Evolutionary conservation across 768 basidiomycete species (phyloP).

Genomic region (Phlegmacium glaucopus): DNA sequence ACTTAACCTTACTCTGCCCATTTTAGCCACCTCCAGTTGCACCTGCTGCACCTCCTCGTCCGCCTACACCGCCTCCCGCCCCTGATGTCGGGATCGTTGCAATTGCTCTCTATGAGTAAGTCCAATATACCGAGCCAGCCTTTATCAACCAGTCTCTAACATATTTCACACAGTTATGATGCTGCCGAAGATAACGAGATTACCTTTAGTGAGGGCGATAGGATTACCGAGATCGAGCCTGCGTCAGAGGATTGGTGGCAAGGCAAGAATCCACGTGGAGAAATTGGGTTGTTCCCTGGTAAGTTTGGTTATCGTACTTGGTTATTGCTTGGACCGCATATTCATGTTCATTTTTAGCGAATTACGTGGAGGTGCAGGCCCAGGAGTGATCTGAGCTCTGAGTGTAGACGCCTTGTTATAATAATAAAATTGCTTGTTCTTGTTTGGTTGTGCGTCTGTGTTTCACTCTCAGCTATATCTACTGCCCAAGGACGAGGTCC

Average conservation of each 20-base stretch:
- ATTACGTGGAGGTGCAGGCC: conserved; percentile 36
- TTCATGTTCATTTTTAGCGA: conserved; percentile 22
- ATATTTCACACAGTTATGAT: conserved; percentile 58
- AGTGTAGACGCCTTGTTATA: conserved; percentile 1
- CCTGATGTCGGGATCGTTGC: conserved; percentile 59
- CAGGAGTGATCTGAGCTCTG: conserved; percentile 10
- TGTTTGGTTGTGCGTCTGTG: neutral
- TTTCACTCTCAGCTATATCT: too few species aligned
- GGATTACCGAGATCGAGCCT: conserved; percentile 74
- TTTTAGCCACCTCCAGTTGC: conserved; percentile 37
- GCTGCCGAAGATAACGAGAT: conserved; percentile 92
- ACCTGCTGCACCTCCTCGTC: conserved; percentile 46
- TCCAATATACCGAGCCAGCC: conserved; percentile 5
- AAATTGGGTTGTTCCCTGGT: conserved; percentile 77
- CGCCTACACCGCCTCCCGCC: conserved; percentile 42
- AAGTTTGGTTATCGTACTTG: conserved; percentile 26
- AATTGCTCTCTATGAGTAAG: conserved; percentile 70
- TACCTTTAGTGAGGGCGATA: conserved; percentile 79
- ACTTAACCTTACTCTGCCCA: conserved; percentile 1
- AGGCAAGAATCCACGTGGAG: conserved; percentile 54
- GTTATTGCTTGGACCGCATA: neutral
- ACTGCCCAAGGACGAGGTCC: neutral
- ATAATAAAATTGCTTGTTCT: conserved; percentile 3
- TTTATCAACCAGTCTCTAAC: neutral
- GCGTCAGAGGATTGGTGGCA: conserved; percentile 91